A percentile compares a stretch with the other conserved stretches of the same genome.
phyloP scores from a whole-genome alignment of 1,284 basidiomycete genomes.

The Trichosporon ovoides region DNA sequence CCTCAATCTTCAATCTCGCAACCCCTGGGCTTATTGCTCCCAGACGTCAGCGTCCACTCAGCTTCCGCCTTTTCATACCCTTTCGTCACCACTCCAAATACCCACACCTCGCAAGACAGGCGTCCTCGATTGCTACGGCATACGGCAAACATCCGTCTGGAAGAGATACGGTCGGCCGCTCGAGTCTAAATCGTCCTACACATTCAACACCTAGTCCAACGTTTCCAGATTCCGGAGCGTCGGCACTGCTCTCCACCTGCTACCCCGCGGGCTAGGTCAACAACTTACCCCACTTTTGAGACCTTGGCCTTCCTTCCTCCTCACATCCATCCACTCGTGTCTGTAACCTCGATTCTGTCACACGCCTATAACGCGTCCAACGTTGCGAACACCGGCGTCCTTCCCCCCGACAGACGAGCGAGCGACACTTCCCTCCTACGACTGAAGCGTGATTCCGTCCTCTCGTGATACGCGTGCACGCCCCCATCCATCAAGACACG shows the following conservation, averaged over 20 bases:
- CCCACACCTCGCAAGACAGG: not conserved
- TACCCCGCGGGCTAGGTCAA: conserved; percentile 3
- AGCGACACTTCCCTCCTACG: not conserved
- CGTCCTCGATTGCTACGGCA: not conserved
- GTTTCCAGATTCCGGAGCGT: not conserved
- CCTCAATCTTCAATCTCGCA: too few relatives aligned
- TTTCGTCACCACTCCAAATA: not conserved
- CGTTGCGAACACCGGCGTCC: not conserved
- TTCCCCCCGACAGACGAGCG: not conserved
- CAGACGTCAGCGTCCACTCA: not conserved
- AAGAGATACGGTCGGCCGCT: too few relatives aligned
- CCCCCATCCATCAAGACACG: not conserved
- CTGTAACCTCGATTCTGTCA: conserved; percentile 4
- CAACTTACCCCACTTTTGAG: conserved; percentile 3
- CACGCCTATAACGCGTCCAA: conserved; percentile 2
- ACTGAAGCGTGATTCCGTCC: too few relatives aligned
- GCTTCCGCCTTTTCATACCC: not conserved
- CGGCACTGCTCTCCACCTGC: not conserved
- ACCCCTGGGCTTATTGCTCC: too few relatives aligned
- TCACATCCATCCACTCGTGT: conserved; percentile 5
- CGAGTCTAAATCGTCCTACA: not conserved
- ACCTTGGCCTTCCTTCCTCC: conserved; percentile 3
- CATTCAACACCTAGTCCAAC: not conserved
- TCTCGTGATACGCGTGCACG: conserved; percentile 2
- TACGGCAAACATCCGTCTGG: too few relatives aligned